These are phyloP conservation scores for Verruconis gallopava DNA, from an alignment of 2,329 filamentous ascomycete species.

Conservation along the genomic window DNA sequence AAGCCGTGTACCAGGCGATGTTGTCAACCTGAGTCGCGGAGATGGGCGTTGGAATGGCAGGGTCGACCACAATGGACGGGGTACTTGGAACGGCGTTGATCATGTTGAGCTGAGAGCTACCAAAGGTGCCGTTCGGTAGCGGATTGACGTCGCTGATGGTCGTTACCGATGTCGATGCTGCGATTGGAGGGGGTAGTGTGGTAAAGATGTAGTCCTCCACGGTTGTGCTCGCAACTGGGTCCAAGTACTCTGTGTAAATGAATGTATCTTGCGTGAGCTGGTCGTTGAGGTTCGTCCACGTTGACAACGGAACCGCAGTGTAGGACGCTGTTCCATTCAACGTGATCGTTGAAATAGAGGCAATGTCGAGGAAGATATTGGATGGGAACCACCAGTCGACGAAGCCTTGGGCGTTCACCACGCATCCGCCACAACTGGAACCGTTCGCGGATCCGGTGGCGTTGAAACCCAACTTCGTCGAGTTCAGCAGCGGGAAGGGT, in stretches of 20 bases:
- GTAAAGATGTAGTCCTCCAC: constrained; percentile 6
- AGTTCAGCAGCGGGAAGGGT: background rate
- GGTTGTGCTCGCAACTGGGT: background rate
- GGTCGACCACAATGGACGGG: background rate
- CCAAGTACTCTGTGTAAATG: constrained; percentile 2
- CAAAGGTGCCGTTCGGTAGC: constrained; percentile 4
- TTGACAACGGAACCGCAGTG: constrained; percentile 14
- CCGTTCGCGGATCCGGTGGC: background rate
- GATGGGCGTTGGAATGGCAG: background rate
- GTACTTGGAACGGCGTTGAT: constrained; percentile 2
- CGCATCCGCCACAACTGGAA: constrained; percentile 18
- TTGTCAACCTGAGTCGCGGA: constrained; percentile 2
- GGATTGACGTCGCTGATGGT: constrained; percentile 7
- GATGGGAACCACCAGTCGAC: constrained; percentile 20
- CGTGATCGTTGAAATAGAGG: constrained; percentile 13
- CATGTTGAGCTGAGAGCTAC: background rate
- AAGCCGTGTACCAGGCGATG: constrained; percentile 6
- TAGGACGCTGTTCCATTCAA: constrained; percentile 18
- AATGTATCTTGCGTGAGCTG: constrained; percentile 13
- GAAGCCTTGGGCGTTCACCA: constrained; percentile 22
- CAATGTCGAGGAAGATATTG: constrained; percentile 8
- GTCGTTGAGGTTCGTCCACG: constrained; percentile 17
- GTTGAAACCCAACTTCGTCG: background rate
- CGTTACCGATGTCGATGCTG: constrained; percentile 3
- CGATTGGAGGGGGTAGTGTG: constrained; percentile 8